A percentile compares a stretch with the other conserved stretches of the same genome.
phyloP scores from a whole-genome alignment of 176 grass and related monocot genomes.

The Eleusine coracana region DNA sequence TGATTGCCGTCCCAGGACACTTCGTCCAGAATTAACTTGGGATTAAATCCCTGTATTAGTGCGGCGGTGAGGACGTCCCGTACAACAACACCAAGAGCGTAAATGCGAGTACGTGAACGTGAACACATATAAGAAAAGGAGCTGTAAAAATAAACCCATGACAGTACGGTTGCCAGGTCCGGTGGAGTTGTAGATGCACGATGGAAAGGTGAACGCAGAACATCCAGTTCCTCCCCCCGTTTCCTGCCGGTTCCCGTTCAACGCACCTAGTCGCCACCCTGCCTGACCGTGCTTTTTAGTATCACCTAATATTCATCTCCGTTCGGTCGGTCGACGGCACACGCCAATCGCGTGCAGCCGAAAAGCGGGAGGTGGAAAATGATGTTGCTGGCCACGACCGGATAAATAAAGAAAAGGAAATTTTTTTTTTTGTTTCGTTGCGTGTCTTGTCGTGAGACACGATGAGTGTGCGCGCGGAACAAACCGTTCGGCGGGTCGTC shows the following conservation, averaged over 20 bases:
- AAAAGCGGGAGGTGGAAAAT: slow-evolving; percentile 18
- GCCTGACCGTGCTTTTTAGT: no score
- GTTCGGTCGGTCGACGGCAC: background rate
- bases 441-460: background rate
- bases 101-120: background rate
- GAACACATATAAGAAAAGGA: no score
- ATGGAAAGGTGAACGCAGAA: slow-evolving; percentile 15
- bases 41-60: slow-evolving; percentile 24
- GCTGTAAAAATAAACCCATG: no score
- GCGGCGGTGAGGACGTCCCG: slow-evolving; percentile 14
- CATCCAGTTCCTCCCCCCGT: background rate
- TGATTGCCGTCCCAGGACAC: slow-evolving; percentile 15
- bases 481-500: background rate
- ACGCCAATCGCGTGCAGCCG: background rate
- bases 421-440: no score
- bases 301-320: no score
- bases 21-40: background rate
- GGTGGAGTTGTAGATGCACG: background rate
- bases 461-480: background rate
- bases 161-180: no score
- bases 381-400: slow-evolving; percentile 22
- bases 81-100: background rate
- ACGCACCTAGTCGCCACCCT: background rate
- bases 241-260: background rate
- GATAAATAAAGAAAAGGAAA: background rate